Evolutionary conservation across 2,329 filamentous ascomycete species (phyloP).

Genomic region (Pyricularia sp.): DNA sequence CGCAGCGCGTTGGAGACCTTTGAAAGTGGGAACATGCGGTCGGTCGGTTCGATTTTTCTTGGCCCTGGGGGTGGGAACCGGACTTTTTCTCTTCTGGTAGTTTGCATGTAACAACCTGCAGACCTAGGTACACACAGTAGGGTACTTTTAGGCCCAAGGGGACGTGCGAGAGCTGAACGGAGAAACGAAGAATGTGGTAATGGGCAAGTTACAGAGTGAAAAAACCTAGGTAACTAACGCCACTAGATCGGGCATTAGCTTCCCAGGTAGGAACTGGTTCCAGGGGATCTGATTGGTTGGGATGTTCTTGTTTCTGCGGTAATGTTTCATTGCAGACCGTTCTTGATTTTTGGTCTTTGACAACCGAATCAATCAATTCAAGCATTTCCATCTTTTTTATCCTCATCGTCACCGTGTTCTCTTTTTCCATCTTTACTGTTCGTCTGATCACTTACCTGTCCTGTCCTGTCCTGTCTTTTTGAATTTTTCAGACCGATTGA

Average conservation of each 20-base stretch:
- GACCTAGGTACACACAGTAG: too few relatives aligned
- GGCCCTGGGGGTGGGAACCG: too few relatives aligned
- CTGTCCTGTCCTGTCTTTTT: neutral
- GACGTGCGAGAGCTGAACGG: too few relatives aligned
- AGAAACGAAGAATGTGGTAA: too few relatives aligned
- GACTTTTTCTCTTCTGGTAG: too few relatives aligned
- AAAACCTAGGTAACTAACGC: too few relatives aligned
- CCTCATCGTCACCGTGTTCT: neutral
- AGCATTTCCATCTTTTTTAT: neutral
- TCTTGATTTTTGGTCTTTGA: neutral
- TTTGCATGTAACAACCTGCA: too few relatives aligned
- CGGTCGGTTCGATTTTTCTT: neutral
- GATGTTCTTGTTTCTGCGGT: neutral
- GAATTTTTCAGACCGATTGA: neutral
- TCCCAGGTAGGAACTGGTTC: too few relatives aligned
- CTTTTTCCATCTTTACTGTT: neutral
- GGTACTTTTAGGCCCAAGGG: too few relatives aligned
- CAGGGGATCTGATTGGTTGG: neutral
- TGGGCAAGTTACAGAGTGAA: too few relatives aligned
- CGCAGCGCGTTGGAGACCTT: neutral
- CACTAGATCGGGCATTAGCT: too few relatives aligned
- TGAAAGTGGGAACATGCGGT: neutral
- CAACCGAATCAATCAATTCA: neutral
- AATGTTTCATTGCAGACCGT: neutral
- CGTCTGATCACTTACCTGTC: neutral